Evolutionary conservation across 2,329 filamentous ascomycete genomes (phyloP), one percentile per base, ranked within the genome.

Genomic region (Epicoccum nigrum): DNA sequence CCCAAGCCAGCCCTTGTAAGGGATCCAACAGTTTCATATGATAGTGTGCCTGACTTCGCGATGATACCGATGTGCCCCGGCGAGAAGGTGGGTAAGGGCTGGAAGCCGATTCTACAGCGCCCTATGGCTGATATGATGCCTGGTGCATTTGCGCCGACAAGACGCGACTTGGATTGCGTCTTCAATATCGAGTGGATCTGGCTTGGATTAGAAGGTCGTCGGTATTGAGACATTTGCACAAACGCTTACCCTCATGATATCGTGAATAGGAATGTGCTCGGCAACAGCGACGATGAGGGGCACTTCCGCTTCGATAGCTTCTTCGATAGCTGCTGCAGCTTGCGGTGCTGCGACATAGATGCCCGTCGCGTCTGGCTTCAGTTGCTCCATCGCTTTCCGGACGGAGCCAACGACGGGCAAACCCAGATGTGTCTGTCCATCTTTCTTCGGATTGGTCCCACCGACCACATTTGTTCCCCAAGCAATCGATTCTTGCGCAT

Each of bases 391-490:
- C 6, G 89, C 89, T 66, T 81, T 83, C 63, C 80, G 79, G 23
- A 92, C 86, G 34, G 82, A 85, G 1, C 88, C 86, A 16, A 91
- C 77, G 1, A 92, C 80, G 1, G 89, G 89, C 28, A 90, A 76
- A 2, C 86, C 88, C 16, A 92, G 75, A 75, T 92, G 89, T 65
- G 89, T 84, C 21, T 50, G 46, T 3, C 46, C 46, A 13, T 50
- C 46, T 23, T 50, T 50, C 33, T 50, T 50, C 0, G 89, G 89
- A 45, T 84, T 90, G 15, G 92, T 87, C 20, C 89, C 89, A 23
- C 89, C 89, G 0, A 93, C 87, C 52, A 93, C 86, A 30, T 90
- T 88, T 31, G 89, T 92, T 11, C 89, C 89, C 82, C 88, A 93
- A 71, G 80, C 84, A 51, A 92, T 75, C 11, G 88, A 90, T 69